These are phyloP conservation scores for Fermentozyma sake DNA, from an alignment of 1,139 yeast genomes.

Conservation along the genomic window DNA sequence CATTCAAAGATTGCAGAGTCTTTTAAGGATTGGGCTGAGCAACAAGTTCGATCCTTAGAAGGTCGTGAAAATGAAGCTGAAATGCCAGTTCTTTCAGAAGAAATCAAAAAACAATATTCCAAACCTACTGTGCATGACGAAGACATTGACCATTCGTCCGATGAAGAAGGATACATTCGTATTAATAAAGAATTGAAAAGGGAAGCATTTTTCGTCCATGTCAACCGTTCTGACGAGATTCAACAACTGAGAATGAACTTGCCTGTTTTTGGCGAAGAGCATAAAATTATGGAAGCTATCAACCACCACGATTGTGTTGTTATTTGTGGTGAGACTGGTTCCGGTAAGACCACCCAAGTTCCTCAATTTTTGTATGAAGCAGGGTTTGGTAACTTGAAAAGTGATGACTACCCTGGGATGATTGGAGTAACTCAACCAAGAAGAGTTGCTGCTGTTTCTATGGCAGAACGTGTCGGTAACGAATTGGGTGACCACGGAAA, in stretches of 20 bases:
- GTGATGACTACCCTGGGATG: slow-evolving; percentile 75
- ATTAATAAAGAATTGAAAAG: slow-evolving; percentile 52
- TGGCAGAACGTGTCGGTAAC: slow-evolving; percentile 83
- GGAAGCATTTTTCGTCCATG: slow-evolving; percentile 64
- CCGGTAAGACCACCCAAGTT: slow-evolving; percentile 78
- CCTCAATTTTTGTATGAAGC: slow-evolving; percentile 81
- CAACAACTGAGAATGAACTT: slow-evolving; percentile 64
- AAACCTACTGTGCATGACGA: slow-evolving; percentile 49
- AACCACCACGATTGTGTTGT: slow-evolving; percentile 89
- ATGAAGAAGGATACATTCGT: slow-evolving; percentile 54
- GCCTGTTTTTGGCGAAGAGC: slow-evolving; percentile 92
- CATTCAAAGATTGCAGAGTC: slow-evolving; percentile 42
- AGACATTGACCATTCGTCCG: slow-evolving; percentile 58
- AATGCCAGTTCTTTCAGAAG: slow-evolving; percentile 49
- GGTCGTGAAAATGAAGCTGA: slow-evolving; percentile 47
- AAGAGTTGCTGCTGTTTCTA: slow-evolving; percentile 97
- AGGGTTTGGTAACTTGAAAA: slow-evolving; percentile 68
- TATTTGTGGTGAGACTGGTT: slow-evolving; percentile 90
- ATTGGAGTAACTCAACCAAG: slow-evolving; percentile 97
- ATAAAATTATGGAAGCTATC: slow-evolving; percentile 90
- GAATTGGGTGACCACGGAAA: slow-evolving; percentile 80
- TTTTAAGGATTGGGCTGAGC: slow-evolving; percentile 60
- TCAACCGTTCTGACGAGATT: slow-evolving; percentile 59
- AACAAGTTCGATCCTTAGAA: slow-evolving; percentile 52
- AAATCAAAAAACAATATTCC: slow-evolving; percentile 41